Conservation (phyloP, 1,284 basidiomycete genomes). For the Naganishia cerealis region DNA sequence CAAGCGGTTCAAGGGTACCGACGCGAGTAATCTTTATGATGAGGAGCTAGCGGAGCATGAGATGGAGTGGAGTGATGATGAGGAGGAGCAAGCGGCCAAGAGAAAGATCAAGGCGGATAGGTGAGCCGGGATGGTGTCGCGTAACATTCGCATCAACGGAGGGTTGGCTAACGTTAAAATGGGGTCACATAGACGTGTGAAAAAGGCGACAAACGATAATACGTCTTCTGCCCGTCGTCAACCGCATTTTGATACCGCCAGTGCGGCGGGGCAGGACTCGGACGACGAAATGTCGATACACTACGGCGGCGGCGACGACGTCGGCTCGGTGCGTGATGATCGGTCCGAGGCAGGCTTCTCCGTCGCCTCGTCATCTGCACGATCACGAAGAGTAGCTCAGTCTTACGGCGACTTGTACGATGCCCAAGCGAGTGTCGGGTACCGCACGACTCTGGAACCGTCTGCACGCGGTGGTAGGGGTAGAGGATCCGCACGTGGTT, state of each 20-base stretch:
- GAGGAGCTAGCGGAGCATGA: slow-evolving; percentile 60
- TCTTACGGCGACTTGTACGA: slow-evolving; percentile 35
- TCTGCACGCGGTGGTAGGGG: slow-evolving; percentile 18
- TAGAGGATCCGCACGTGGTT: slow-evolving; percentile 34
- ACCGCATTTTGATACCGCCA: slow-evolving; percentile 17
- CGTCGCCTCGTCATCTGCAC: slow-evolving; percentile 17
- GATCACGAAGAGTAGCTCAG: slow-evolving; percentile 10
- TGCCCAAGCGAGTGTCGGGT: slow-evolving; percentile 36
- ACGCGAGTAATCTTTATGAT: slow-evolving; percentile 60
- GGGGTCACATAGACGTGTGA: neutral
- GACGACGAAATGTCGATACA: slow-evolving; percentile 26
- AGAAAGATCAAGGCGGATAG: slow-evolving; percentile 45
- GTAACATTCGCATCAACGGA: slow-evolving; percentile 4
- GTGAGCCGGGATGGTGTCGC: neutral
- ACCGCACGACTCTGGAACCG: slow-evolving; percentile 35
- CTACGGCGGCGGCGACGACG: slow-evolving; percentile 6
- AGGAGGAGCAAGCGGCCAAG: slow-evolving; percentile 58
- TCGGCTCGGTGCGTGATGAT: slow-evolving; percentile 15
- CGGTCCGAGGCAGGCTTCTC: slow-evolving; percentile 38
- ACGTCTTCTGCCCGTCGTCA: slow-evolving; percentile 14
- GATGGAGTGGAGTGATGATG: slow-evolving; percentile 61
- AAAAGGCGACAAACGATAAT: slow-evolving; percentile 27
- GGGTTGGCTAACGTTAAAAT: slow-evolving; percentile 8
- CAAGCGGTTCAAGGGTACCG: slow-evolving; percentile 56
- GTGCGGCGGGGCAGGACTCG: slow-evolving; percentile 13